Conservation (phyloP, 148 eudicot genomes). For the Pharnaceum exiguum region DNA sequence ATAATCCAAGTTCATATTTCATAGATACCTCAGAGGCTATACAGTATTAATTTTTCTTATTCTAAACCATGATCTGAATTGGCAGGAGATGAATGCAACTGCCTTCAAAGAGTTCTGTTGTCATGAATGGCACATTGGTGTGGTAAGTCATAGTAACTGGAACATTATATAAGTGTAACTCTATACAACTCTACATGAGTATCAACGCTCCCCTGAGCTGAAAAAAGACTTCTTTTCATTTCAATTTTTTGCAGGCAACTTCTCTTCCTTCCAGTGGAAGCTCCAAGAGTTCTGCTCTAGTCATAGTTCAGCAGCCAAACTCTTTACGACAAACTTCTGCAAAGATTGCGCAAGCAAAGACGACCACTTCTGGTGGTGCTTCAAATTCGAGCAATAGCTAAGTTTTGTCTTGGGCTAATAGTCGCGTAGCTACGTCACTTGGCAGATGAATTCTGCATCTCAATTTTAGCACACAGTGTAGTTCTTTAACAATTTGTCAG, state of each 20-base stretch:
- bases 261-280: slow-evolving; percentile 27
- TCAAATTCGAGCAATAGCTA: background rate
- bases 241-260: slow-evolving; percentile 49
- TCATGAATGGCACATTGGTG: slow-evolving; percentile 87
- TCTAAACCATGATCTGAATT: background rate
- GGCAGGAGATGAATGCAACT: slow-evolving; percentile 88
- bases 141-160: slow-evolving; percentile 49
- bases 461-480: background rate
- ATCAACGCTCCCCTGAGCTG: background rate
- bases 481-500: background rate
- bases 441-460: background rate
- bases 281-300: slow-evolving; percentile 45
- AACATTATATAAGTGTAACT: background rate
- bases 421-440: background rate
- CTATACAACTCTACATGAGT: background rate
- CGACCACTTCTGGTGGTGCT: background rate
- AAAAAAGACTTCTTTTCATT: background rate
- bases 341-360: slow-evolving; percentile 8
- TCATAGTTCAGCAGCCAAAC: slow-evolving; percentile 80
- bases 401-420: slow-evolving; percentile 6
- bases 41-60: background rate
- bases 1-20: background rate
- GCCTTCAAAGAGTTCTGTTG: slow-evolving; percentile 58
- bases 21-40: background rate
- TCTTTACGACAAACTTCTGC: slow-evolving; percentile 22